Base-by-base conservation (phyloP, 495 filamentous ascomycete genomes). In the Annulohypoxylon bovei region DNA sequence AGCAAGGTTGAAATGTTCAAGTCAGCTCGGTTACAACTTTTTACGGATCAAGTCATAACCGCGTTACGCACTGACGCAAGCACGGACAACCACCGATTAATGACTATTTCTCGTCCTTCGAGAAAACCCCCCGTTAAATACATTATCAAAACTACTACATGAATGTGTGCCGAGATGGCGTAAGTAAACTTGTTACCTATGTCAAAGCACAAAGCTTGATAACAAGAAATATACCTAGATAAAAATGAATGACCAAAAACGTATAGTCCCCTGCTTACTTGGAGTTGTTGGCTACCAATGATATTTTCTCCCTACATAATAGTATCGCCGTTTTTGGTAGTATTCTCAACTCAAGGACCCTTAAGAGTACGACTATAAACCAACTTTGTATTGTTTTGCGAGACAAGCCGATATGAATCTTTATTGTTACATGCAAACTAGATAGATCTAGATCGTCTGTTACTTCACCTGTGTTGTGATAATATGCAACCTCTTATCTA, bases 51-150 rank as follows among this genome's bases (percentile, higher is more conserved):
- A 62, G 68, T 62, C 67, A 70, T 49, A 57, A 35, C 68, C 12
- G 53, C 25, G 58, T 53, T 63, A 65, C 59, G 69, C 69, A 64
- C 69, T 68, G 64, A 72, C 59, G 23, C 46, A 22, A 52, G 69
- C 69, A 67, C 56, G 18, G 68, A 71, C 52, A 6, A 40, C 8
- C 32, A n/a, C 39, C 20, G 49, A 55, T 56, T 56, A 65, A 16
- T n/a, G 18, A 23, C 7, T 44, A 14, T 53, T 40, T 32, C 55
- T 54, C 30, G 25, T 55, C 4, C 35, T 20, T 39, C 55, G 56
- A 42, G 33, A 23, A n/a, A 28, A 6, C 23, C 0, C 11, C 46
- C 12, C 46, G 46, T 50, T 50, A 50, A 12, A 50, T 50, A 14
- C 46, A 50, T 50, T 28, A 47, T 47, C 44, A 25, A 47, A 4